Conservation (phyloP, 345 rosid species). For the Sonneratia alba region DNA sequence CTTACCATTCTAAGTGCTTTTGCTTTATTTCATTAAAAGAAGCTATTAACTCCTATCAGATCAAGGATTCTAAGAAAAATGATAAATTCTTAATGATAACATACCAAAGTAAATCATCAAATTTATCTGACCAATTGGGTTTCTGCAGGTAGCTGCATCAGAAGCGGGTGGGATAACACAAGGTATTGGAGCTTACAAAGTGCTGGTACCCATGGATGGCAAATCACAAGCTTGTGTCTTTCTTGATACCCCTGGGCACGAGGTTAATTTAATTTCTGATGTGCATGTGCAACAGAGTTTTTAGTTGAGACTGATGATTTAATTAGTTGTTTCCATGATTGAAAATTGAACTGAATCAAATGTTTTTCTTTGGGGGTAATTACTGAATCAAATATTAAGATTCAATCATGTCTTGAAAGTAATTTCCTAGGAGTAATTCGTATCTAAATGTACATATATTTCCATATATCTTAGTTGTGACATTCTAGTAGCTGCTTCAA, state of each 20-base stretch:
- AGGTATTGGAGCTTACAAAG: conserved; percentile 95
- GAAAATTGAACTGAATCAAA: background rate
- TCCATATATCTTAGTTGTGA: background rate
- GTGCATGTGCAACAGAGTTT: background rate
- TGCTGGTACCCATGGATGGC: conserved; percentile 75
- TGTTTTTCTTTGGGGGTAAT: too few species aligned
- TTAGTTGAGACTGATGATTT: background rate
- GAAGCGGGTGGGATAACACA: conserved; percentile 99
- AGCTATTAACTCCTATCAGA: background rate
- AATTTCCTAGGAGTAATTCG: background rate
- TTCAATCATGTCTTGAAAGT: too few species aligned
- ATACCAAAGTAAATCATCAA: background rate
- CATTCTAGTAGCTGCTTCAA: background rate
- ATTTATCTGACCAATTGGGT: conserved; percentile 16
- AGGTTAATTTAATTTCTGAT: conserved; percentile 36
- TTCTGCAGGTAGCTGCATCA: conserved; percentile 75
- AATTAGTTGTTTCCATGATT: background rate
- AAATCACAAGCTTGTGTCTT: conserved; percentile 74
- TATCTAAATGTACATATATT: background rate
- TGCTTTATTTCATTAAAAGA: conserved; percentile 4
- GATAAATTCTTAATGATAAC: background rate
- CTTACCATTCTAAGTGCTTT: background rate
- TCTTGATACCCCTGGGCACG: conserved; percentile 99
- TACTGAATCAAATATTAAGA: background rate
- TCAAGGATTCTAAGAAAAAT: background rate